These are phyloP conservation scores for Ceratocystiopsis brevicomis DNA, from an alignment of 2,329 filamentous ascomycete species.

Conservation along the genomic window DNA sequence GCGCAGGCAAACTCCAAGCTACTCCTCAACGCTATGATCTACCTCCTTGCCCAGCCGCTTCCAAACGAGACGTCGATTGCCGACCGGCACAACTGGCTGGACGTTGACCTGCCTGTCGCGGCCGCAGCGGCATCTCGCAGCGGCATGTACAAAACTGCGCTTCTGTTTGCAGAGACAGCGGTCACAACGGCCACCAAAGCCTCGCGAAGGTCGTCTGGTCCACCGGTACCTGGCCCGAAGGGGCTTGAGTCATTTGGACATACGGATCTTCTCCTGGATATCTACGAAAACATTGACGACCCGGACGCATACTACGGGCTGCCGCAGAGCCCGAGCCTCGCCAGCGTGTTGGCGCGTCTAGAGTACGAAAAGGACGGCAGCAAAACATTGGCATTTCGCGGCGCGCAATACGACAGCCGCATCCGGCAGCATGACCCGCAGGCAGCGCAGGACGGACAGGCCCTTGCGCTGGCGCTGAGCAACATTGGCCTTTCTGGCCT, in stretches of 20 bases:
- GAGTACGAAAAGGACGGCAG: slow-evolving; percentile 79
- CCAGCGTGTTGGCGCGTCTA: slow-evolving; percentile 60
- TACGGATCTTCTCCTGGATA: slow-evolving; percentile 52
- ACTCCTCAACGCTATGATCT: slow-evolving; percentile 62
- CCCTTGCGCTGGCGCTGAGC: slow-evolving; percentile 59
- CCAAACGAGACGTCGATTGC: slow-evolving; percentile 61
- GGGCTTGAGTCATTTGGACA: slow-evolving; percentile 28
- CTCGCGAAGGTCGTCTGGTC: slow-evolving; percentile 47
- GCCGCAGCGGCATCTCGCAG: slow-evolving; percentile 57
- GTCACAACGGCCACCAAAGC: slow-evolving; percentile 34
- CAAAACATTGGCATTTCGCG: slow-evolving; percentile 77
- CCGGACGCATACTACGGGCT: slow-evolving; percentile 92
- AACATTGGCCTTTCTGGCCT: slow-evolving; percentile 70
- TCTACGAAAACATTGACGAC: slow-evolving; percentile 88
- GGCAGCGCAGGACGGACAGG: slow-evolving; percentile 41
- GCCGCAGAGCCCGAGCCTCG: slow-evolving; percentile 55
- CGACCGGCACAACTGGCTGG: slow-evolving; percentile 68
- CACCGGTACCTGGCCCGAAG: slow-evolving; percentile 20
- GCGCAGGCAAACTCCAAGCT: slow-evolving; percentile 48
- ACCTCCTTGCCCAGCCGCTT: slow-evolving; percentile 63
- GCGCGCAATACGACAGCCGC: slow-evolving; percentile 77
- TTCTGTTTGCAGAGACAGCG: slow-evolving; percentile 64
- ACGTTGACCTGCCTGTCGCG: slow-evolving; percentile 55
- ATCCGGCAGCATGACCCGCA: slow-evolving; percentile 41
- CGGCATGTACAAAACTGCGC: slow-evolving; percentile 69